Percentiles rank a stretch among this genome's conserved stretches.
These are phyloP conservation scores for Spongospora subterranea DNA, from an alignment of 208 protist species.

Conservation along the genomic window DNA sequence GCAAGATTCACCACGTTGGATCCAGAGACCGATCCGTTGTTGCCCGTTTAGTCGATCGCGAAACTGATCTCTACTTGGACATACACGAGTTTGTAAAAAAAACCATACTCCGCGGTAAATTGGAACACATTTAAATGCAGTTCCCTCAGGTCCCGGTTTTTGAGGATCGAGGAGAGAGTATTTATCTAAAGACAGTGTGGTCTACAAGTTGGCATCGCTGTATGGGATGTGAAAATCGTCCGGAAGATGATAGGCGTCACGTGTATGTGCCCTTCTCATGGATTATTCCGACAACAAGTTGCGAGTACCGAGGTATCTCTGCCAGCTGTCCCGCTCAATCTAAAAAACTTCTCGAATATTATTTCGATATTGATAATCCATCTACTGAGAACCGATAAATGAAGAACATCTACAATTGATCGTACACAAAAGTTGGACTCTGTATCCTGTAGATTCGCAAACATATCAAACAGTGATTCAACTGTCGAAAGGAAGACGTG, in stretches of 20 bases:
- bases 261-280: neutral
- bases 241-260: neutral
- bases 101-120: neutral
- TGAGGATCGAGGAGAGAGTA: neutral
- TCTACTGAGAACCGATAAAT: neutral
- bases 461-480: neutral
- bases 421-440: neutral
- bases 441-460: neutral
- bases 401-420: neutral
- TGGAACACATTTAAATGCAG: neutral
- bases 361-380: neutral
- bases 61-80: conserved; percentile 22
- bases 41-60: conserved; percentile 1
- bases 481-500: neutral
- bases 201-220: conserved; percentile 13
- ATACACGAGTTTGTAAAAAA: conserved; percentile 17
- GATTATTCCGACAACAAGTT: neutral
- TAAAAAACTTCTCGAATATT: neutral
- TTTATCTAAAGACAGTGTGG: neutral
- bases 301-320: neutral
- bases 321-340: neutral
- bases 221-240: neutral
- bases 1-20: conserved; percentile 8
- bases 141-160: neutral
- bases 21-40: neutral